These are phyloP conservation scores for Cordyceps farinosa DNA, from an alignment of 2,329 filamentous ascomycete genomes.

Conservation along the genomic window DNA sequence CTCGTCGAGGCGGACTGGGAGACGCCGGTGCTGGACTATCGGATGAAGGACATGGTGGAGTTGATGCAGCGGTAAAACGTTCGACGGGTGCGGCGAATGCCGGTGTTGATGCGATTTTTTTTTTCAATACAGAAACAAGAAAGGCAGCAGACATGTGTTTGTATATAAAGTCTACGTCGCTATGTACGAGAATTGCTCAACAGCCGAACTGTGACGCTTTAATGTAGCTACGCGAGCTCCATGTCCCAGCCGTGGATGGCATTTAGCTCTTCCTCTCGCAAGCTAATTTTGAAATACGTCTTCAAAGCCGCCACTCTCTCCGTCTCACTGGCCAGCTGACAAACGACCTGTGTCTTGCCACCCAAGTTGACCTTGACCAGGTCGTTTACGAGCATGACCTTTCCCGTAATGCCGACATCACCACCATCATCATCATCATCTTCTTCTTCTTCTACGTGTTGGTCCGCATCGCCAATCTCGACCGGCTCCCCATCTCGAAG, in stretches of 20 bases:
- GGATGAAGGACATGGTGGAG: slow-evolving; percentile 58
- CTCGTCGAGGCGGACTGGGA: slow-evolving; percentile 62
- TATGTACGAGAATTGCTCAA: too few species aligned
- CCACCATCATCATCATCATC: slow-evolving; percentile 19
- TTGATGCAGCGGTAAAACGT: slow-evolving; percentile 38
- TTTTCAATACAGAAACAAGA: not conserved
- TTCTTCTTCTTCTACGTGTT: not conserved
- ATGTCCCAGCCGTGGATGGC: slow-evolving; percentile 9
- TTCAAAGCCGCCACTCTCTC: slow-evolving; percentile 28
- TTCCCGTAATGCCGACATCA: slow-evolving; percentile 43
- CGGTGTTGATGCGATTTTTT: not conserved
- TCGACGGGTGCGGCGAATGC: too few species aligned
- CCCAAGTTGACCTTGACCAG: slow-evolving; percentile 49
- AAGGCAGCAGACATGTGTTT: too few species aligned
- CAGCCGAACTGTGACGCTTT: too few species aligned
- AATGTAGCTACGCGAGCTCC: not conserved
- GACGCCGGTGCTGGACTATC: slow-evolving; percentile 59
- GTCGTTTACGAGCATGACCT: slow-evolving; percentile 46
- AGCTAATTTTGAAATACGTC: not conserved
- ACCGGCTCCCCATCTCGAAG: slow-evolving; percentile 3
- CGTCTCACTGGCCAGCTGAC: slow-evolving; percentile 42
- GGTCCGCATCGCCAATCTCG: not conserved
- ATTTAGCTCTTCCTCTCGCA: not conserved
- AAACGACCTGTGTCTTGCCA: slow-evolving; percentile 44
- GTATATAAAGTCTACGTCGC: not conserved